A percentile compares a stretch with the other conserved stretches of the same genome.
These are phyloP conservation scores for Margaritispora aquatica DNA, from an alignment of 495 filamentous ascomycete species.

Conservation along the genomic window DNA sequence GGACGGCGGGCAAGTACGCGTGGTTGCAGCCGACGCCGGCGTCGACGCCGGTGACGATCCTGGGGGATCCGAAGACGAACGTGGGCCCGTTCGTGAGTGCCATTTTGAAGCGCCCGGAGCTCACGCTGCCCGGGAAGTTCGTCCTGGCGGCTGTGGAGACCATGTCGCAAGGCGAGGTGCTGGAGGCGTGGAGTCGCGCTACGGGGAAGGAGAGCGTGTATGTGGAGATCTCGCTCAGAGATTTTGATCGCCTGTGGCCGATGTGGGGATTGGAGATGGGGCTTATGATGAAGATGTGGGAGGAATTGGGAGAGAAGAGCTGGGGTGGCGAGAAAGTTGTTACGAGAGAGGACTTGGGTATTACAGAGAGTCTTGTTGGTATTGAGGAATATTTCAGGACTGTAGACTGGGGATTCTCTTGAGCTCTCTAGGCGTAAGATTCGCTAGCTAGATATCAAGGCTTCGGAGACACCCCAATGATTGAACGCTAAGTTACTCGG, in stretches of 20 bases:
- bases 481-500: too few relatives aligned
- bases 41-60: conserved; percentile 27
- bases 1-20: conserved; percentile 27
- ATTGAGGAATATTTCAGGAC: conserved; percentile 4
- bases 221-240: conserved; percentile 16
- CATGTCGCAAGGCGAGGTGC: conserved; percentile 27
- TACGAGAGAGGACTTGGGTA: conserved; percentile 13
- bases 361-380: conserved; percentile 3
- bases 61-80: conserved; percentile 36
- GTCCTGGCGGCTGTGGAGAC: conserved; percentile 29
- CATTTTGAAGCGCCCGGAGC: conserved; percentile 31
- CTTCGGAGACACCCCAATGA: too few relatives aligned
- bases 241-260: conserved; percentile 30
- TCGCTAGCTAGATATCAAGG: too few relatives aligned
- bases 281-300: conserved; percentile 36
- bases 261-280: conserved; percentile 32
- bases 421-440: neutral
- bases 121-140: conserved; percentile 17
- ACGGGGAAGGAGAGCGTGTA: conserved; percentile 24
- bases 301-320: conserved; percentile 27
- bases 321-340: conserved; percentile 24
- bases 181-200: conserved; percentile 31
- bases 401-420: conserved; percentile 3
- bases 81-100: conserved; percentile 32
- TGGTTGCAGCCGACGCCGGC: conserved; percentile 26